Conservation (phyloP, 169 alveolate species). For the Plasmodium yoelii region DNA sequence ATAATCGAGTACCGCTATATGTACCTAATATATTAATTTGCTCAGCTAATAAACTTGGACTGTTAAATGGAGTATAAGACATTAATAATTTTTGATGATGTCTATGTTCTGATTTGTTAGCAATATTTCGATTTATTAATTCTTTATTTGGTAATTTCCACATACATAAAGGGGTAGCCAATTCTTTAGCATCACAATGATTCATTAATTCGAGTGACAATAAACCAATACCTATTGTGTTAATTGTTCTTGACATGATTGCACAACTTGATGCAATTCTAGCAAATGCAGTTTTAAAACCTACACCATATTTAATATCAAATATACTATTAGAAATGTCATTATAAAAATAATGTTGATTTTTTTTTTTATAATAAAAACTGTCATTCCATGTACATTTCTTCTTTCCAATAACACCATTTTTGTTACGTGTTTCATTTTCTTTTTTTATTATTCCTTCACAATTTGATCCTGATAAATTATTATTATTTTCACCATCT, state of each 20-base stretch:
- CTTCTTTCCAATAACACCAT: background rate
- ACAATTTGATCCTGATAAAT: background rate
- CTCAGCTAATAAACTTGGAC: constrained; percentile 90
- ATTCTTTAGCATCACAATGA: constrained; percentile 85
- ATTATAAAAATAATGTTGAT: constrained; percentile 61
- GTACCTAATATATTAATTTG: constrained; percentile 90
- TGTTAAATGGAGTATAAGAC: constrained; percentile 91
- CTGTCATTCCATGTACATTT: constrained; percentile 15
- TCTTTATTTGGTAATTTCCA: constrained; percentile 92
- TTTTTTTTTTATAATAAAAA: constrained; percentile 41
- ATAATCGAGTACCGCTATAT: constrained; percentile 88
- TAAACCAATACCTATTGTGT: constrained; percentile 91
- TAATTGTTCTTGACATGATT: constrained; percentile 90
- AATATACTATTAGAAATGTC: constrained; percentile 56
- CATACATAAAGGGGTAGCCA: constrained; percentile 90
- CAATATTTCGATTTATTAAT: constrained; percentile 87
- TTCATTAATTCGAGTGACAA: constrained; percentile 87
- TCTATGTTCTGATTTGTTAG: constrained; percentile 89
- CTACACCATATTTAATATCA: constrained; percentile 86
- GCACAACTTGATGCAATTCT: constrained; percentile 90
- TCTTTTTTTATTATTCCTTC: background rate
- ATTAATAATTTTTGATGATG: constrained; percentile 91
- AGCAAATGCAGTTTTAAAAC: constrained; percentile 91
- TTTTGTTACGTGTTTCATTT: background rate
- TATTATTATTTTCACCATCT: background rate